Base-by-base conservation (phyloP, 2,329 filamentous ascomycete genomes). In the Colletotrichum salicis region DNA sequence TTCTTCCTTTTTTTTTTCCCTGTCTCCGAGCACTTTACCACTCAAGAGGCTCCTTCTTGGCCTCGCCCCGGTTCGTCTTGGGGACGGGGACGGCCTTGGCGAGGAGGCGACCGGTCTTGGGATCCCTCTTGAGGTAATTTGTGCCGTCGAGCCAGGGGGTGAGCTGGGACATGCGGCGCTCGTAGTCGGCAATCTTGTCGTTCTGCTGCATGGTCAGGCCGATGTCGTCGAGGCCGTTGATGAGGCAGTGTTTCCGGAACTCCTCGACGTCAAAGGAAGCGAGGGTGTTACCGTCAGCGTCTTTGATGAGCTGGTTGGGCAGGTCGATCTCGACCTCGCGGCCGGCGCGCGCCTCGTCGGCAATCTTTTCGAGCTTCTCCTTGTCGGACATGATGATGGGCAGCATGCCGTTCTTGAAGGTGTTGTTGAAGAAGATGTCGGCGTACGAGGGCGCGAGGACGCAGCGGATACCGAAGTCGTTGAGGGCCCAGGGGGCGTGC, bases 391-490 rank as follows among this genome's bases (percentile, higher is more conserved):
- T 93, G 71, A 88, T 84, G 73, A 98, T 90, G 59, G 96, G 95
- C 74, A 98, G 87, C 96, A 98, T 98, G 85, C 96, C 96, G 86
- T 99, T 99, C 89, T 99, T 98, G 90, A 98, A 98, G n/a, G 93
- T 96, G 87, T 99, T 99, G 90, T 97, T 98, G 90, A 96, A 97
- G 90, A 98, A 98, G 82, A 99, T 99, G 79, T 97, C 94, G 70
- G 93, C 93, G 73, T 89, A 90, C 1, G 93, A 95, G 1, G 94
- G 94, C 1, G 96, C 96, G 76, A 98, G 97, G 78, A 98, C 88
- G 81, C 93, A 96, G 80, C 93, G 94, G 85, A 99, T 97, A 76
- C 96, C 96, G 77, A 98, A 98, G 84, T 98, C 96, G 69, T 97
- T 91, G 29, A 98, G 89, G 6, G 96, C 96, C 96, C 96, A 98